Evolutionary conservation across 805 yeast genomes (phyloP), one percentile per base, ranked within the genome.

Genomic region (Barnettozyma botsteinii): DNA sequence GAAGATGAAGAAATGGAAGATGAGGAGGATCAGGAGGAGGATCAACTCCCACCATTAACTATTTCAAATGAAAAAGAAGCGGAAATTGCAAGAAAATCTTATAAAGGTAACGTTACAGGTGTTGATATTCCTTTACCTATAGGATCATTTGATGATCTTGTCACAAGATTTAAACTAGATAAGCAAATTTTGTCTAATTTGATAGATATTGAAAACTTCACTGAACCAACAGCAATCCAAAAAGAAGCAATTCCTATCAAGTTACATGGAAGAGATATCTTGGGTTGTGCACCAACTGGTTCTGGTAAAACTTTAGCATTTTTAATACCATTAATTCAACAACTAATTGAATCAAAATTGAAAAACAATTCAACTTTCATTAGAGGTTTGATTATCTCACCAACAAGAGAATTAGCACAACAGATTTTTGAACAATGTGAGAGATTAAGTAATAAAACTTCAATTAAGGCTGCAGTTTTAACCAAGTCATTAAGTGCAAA

Each of bases 251-350:
- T 93, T 31, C 97, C 98, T 2, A 67, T 78, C 9, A 63, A 85
- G 12, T 63, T 87, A 38, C 70, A 75, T 38, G 72, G 69, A 22
- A 74, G 95, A 43, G 97, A 91, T 57, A 59, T 93, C 25, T 68
- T 93, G 31, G 95, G 95, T 1, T 86, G 96, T 70, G 97, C 98
- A 0, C 98, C 98, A 34, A 93, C 98, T 1, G 98, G 98, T 52
- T 87, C 97, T 5, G 98, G 98, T 69, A 93, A 93, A 59, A 93
- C 98, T 0, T 67, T 93, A 35, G 95, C 97, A 23, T 93, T 84
- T 57, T 65, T 85, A 41, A 75, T 88, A 14, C 98, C 99, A 4
- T 52, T 91, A 51, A 62, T 93, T 17, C 93, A 85, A 32, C 64
- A 65, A 42, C 59, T 73, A 8, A 38, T 42, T 18, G 42, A 38